Evolutionary conservation across 345 rosid species (phyloP).

Genomic region (Microcos paniculata): DNA sequence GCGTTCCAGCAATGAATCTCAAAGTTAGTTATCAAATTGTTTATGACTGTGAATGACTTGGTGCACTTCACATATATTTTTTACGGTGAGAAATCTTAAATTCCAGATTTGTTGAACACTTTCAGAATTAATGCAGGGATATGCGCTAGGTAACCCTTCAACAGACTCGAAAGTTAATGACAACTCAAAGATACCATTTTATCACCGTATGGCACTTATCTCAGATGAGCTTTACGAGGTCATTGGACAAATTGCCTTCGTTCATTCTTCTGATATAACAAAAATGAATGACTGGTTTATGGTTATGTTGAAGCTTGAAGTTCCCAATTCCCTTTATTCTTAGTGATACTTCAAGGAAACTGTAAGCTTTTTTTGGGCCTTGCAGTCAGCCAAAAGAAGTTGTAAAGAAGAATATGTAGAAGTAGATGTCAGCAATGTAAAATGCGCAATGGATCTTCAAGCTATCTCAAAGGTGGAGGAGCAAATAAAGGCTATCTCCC

Average conservation of each 20-base stretch:
- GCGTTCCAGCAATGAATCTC: constrained; percentile 33
- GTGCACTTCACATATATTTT: too few species aligned
- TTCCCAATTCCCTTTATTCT: neutral
- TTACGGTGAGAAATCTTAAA: too few species aligned
- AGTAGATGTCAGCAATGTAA: neutral
- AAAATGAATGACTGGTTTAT: neutral
- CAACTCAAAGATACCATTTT: constrained; percentile 34
- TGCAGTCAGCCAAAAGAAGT: constrained; percentile 28
- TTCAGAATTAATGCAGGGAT: constrained; percentile 36
- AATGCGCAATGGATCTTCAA: constrained; percentile 30
- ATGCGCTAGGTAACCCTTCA: constrained; percentile 42
- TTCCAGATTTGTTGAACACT: too few species aligned
- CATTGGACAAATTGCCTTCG: neutral
- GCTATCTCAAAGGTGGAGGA: constrained; percentile 24
- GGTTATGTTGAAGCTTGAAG: neutral
- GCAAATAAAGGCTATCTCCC: neutral
- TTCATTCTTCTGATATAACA: neutral
- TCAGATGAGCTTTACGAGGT: constrained; percentile 62
- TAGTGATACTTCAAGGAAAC: neutral
- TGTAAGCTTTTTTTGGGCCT: constrained; percentile 1
- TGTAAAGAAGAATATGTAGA: constrained; percentile 29
- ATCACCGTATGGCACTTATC: constrained; percentile 53
- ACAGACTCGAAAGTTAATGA: constrained; percentile 25
- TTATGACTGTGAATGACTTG: too few species aligned
- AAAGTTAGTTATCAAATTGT: neutral